Conservation (phyloP, 2,329 filamentous ascomycete species). For the Aspergillus spinulosporus region DNA sequence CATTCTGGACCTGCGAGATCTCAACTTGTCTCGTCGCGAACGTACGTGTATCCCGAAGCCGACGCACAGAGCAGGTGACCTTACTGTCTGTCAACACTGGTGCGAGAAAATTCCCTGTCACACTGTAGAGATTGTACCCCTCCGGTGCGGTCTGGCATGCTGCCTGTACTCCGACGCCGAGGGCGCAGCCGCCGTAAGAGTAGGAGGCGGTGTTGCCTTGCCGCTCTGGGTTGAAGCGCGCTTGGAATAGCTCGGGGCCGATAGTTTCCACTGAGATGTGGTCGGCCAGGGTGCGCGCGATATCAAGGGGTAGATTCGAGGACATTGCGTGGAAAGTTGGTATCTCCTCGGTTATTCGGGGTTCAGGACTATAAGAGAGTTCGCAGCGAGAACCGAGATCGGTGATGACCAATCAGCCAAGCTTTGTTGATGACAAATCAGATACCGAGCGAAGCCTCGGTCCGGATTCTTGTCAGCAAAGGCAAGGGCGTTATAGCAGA, state of each 20-base stretch:
- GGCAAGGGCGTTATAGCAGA: no score
- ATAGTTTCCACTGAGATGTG: constrained; percentile 1
- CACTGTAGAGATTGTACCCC: constrained; percentile 8
- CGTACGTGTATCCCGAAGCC: constrained; percentile 7
- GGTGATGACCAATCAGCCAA: background rate
- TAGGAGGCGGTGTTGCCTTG: constrained; percentile 11
- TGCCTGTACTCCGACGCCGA: constrained; percentile 10
- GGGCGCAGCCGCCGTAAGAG: constrained; percentile 14
- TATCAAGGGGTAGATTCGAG: background rate
- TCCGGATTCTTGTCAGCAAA: no score
- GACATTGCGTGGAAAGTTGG: background rate
- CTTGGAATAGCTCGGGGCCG: constrained; percentile 3
- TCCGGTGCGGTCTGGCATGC: constrained; percentile 7
- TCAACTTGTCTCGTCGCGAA: constrained; percentile 10
- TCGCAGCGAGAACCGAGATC: background rate
- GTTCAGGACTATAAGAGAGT: background rate
- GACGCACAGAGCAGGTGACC: background rate
- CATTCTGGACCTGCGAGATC: constrained; percentile 10
- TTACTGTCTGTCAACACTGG: constrained; percentile 1
- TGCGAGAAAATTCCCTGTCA: constrained; percentile 5
- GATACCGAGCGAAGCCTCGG: no score
- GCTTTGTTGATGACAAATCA: background rate
- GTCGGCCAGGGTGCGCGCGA: constrained; percentile 4
- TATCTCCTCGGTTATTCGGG: no score
- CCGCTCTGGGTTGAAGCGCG: constrained; percentile 6